A percentile compares a stretch with the other conserved stretches of the same genome.
Evolutionary conservation across 1,139 yeast genomes (phyloP).

Genomic region (Magnusiomyces fungicola): DNA sequence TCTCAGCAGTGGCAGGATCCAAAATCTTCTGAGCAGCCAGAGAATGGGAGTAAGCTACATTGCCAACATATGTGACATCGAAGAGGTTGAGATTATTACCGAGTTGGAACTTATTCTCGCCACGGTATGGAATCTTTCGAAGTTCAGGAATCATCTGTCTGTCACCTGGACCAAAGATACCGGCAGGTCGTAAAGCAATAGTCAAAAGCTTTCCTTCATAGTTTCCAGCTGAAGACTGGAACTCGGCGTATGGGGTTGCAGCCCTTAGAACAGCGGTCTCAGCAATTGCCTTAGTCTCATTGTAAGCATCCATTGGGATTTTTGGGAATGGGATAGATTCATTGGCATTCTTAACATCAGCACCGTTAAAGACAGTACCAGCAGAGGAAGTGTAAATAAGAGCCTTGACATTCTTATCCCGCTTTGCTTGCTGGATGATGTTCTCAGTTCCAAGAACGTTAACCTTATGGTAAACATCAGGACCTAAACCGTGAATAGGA

Average conservation of each 20-base stretch:
- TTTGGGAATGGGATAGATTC: conserved; percentile 92
- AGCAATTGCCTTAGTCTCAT: conserved; percentile 89
- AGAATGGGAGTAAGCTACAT: conserved; percentile 95
- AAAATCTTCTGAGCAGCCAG: conserved; percentile 77
- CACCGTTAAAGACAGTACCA: conserved; percentile 93
- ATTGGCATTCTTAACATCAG: conserved; percentile 82
- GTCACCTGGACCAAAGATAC: conserved; percentile 98
- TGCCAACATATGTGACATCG: conserved; percentile 99
- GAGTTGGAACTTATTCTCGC: conserved; percentile 86
- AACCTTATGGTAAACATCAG: conserved; percentile 76
- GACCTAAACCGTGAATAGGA: conserved; percentile 83
- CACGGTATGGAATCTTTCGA: conserved; percentile 70
- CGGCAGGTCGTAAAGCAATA: conserved; percentile 91
- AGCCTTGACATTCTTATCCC: conserved; percentile 42
- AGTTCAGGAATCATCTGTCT: conserved; percentile 93
- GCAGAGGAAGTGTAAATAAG: conserved; percentile 95
- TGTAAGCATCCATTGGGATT: conserved; percentile 93
- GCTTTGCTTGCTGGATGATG: conserved; percentile 58
- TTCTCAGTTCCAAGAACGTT: conserved; percentile 85
- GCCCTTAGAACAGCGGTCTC: conserved; percentile 75
- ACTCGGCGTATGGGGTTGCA: conserved; percentile 21
- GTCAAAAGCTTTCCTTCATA: conserved; percentile 52
- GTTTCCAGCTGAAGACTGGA: conserved; percentile 23
- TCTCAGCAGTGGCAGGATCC: conserved; percentile 33
- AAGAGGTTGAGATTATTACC: conserved; percentile 91